These are phyloP conservation scores for Cetradonia linearis DNA, from an alignment of 495 filamentous ascomycete species.

Conservation along the genomic window DNA sequence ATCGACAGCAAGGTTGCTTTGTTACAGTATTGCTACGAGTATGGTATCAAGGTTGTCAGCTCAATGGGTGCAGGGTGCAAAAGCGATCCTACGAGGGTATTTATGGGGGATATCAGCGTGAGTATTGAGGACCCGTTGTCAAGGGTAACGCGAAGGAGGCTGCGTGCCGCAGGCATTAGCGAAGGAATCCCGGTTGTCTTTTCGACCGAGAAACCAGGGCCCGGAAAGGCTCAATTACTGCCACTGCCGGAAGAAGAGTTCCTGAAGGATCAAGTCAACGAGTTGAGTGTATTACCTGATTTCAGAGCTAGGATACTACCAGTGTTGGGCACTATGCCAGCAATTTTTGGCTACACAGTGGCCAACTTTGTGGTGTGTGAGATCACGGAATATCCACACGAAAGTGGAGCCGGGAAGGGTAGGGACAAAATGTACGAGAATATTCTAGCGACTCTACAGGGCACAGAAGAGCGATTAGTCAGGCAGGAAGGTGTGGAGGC, in stretches of 20 bases:
- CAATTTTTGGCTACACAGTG: conserved; percentile 80
- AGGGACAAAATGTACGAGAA: conserved; percentile 84
- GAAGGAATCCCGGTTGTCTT: conserved; percentile 85
- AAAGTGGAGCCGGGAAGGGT: conserved; percentile 68
- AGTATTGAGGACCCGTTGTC: conserved; percentile 88
- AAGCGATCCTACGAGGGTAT: conserved; percentile 85
- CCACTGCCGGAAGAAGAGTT: conserved; percentile 86
- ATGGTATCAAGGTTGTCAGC: conserved; percentile 69
- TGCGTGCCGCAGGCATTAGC: conserved; percentile 70
- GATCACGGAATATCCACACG: conserved; percentile 76
- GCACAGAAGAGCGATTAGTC: conserved; percentile 61
- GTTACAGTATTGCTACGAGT: conserved; percentile 73
- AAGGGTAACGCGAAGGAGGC: conserved; percentile 63
- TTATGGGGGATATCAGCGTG: conserved; percentile 82
- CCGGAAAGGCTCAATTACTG: conserved; percentile 80
- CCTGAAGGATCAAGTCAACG: conserved; percentile 73
- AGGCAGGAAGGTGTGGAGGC: conserved; percentile 46
- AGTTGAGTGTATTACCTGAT: conserved; percentile 78
- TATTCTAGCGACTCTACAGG: conserved; percentile 61
- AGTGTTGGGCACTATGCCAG: conserved; percentile 93
- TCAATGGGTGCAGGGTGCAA: conserved; percentile 98
- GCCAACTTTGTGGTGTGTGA: conserved; percentile 87
- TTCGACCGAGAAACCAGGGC: conserved; percentile 83
- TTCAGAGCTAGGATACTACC: conserved; percentile 91
- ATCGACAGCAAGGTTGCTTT: conserved; percentile 92